A percentile compares a stretch with the other conserved stretches of the same genome.
These are phyloP conservation scores for Starmerella tilneyi DNA, from an alignment of 805 yeast genomes.

Conservation along the genomic window DNA sequence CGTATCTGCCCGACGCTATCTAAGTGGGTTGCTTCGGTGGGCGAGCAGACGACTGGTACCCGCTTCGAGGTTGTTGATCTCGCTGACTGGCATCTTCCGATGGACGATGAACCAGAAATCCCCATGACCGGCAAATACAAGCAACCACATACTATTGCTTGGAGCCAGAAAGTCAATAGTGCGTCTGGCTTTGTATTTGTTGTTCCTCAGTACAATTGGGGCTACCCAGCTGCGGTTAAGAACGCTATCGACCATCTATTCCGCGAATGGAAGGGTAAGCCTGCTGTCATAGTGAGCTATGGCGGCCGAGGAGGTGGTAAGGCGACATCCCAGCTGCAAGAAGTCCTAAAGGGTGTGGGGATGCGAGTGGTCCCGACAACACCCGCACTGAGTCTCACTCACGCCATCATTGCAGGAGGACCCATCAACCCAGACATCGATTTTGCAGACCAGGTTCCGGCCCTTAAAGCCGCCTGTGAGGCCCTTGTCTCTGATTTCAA, in stretches of 20 bases:
- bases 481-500: too few relatives aligned
- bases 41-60: not conserved
- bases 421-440: too few relatives aligned
- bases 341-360: conserved; percentile 8
- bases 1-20: conserved; percentile 14
- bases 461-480: too few relatives aligned
- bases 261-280: conserved; percentile 32
- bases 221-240: conserved; percentile 34
- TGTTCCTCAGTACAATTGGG: conserved; percentile 35
- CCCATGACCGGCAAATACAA: conserved; percentile 25
- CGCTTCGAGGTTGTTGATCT: conserved; percentile 27
- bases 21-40: conserved; percentile 12
- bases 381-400: not conserved
- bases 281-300: conserved; percentile 31
- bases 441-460: too few relatives aligned
- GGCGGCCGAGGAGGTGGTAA: conserved; percentile 30
- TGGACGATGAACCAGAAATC: conserved; percentile 29
- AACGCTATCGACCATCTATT: conserved; percentile 34
- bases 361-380: not conserved
- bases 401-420: not conserved
- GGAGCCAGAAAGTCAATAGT: conserved; percentile 27
- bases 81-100: conserved; percentile 28
- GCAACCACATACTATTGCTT: conserved; percentile 24
- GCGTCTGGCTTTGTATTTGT: conserved; percentile 32
- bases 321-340: conserved; percentile 25